Base-by-base conservation (phyloP, 768 basidiomycete species). In the Macrolepiota albuminosa region DNA sequence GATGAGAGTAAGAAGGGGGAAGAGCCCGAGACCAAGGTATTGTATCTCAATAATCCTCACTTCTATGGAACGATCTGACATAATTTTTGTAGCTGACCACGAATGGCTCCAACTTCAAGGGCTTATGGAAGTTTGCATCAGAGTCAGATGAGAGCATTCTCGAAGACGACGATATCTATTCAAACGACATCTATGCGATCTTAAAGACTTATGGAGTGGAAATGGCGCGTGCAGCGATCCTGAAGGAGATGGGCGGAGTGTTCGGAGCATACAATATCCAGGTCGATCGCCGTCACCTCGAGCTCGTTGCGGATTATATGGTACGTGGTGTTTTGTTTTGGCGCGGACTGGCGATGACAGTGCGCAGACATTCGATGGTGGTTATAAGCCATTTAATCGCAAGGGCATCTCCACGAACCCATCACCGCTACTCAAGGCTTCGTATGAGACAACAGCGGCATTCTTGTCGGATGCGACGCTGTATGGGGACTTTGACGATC, bases 271-370 rank as follows among this genome's bases (percentile, higher is more conserved):
- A 99, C 78, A 95, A 88, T 69, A 99, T 99, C 67, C 91, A 91
- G 60, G 96, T 99, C 59, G 89, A 98, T 73, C 83, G 84, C 63
- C 85, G 97, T 50, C 97, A 99, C 77, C 79, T 98, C 51, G 94
- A 96, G 67, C 80, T 99, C 63, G 97, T 99, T 71, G 97, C 97
- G 14, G 97, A 99, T 73, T 99, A 98, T 72, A 99, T 99, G 97
- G 96, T 96, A 68, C 65, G 88, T 69, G n/a, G 50, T 9, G 1
- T 29, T 54, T 33, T 14, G 4, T 21, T 51, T 36, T 37, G 34
- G 13, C n/a, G 2, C 21, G 40, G 42, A 21, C 16, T 46, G 45
- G 31, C 42, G 50, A 48, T 54, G 33, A 61, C 9, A 34, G 11
- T 40, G n/a, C 59, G 56, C 56, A 98, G 96, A 98, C 97, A 0